Evolutionary conservation across 108 stramenopile species (phyloP).

Genomic region (Cylindrotheca fusiformis): DNA sequence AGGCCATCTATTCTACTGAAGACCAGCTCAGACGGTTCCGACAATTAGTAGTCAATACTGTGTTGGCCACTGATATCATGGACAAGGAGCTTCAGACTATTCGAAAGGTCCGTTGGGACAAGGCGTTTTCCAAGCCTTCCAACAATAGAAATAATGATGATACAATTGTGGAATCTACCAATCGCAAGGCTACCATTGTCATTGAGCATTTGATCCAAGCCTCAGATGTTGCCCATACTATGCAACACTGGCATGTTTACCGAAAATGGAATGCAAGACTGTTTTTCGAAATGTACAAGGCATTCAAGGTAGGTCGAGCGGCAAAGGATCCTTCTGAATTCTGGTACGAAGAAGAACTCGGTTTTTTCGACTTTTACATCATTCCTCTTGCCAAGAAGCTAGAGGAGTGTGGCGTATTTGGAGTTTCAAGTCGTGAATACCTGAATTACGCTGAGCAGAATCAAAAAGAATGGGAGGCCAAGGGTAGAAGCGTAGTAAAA

Average conservation of each 20-base stretch:
- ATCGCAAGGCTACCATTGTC: too few species aligned
- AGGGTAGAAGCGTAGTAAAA: neutral
- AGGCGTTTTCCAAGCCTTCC: neutral
- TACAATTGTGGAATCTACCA: conserved; percentile 18
- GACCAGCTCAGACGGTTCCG: too few species aligned
- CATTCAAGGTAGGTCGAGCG: conserved; percentile 6
- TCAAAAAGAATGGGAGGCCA: conserved; percentile 4
- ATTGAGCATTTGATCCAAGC: too few species aligned
- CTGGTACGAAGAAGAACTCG: conserved; percentile 20
- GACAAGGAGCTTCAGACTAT: neutral
- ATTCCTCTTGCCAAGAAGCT: too few species aligned
- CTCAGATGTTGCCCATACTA: too few species aligned
- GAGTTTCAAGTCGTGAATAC: conserved; percentile 6
- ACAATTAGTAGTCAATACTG: too few species aligned
- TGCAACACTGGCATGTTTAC: too few species aligned
- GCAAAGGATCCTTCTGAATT: conserved; percentile 9
- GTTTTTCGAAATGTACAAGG: too few species aligned
- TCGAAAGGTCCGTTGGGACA: conserved; percentile 8
- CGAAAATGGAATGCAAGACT: conserved; percentile 18
- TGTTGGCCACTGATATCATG: conserved; percentile 4
- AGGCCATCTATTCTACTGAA: neutral
- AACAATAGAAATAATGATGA: neutral
- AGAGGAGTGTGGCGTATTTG: too few species aligned
- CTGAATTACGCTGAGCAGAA: conserved; percentile 4
- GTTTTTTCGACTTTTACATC: too few species aligned